Evolutionary conservation across 1,139 yeast genomes (phyloP).

Genomic region (Yamadazyma jaroonii): DNA sequence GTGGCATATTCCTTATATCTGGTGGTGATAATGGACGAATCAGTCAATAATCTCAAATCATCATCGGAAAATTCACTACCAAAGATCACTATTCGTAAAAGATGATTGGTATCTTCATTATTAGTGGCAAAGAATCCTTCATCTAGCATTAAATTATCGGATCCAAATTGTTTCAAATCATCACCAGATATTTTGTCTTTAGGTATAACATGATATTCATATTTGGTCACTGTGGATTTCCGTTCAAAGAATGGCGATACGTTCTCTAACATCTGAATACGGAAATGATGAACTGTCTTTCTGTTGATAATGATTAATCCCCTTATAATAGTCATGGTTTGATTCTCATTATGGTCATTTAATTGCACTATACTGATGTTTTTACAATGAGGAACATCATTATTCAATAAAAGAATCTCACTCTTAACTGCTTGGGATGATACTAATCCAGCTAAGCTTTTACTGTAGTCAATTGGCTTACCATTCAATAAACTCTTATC

Average conservation of each 20-base stretch:
- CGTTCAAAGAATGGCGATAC: conserved; percentile 21
- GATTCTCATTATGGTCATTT: conserved; percentile 21
- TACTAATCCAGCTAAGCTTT: conserved; percentile 22
- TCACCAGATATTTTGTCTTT: conserved; percentile 21
- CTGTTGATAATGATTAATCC: conserved; percentile 28
- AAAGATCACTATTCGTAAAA: conserved; percentile 34
- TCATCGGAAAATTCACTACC: conserved; percentile 25
- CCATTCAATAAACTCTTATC: conserved; percentile 25
- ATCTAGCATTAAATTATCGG: conserved; percentile 21
- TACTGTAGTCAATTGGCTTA: conserved; percentile 36
- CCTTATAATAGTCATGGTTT: conserved; percentile 26
- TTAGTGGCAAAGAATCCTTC: conserved; percentile 28
- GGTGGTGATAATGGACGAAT: conserved; percentile 23
- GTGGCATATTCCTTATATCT: conserved; percentile 32
- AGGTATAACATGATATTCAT: conserved; percentile 37
- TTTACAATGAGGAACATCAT: conserved; percentile 29
- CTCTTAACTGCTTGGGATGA: conserved; percentile 8
- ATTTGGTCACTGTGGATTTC: conserved; percentile 21
- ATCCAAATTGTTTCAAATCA: conserved; percentile 21
- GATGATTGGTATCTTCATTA: conserved; percentile 17
- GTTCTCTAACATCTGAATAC: conserved; percentile 27
- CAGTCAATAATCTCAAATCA: conserved; percentile 19
- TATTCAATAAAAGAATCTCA: conserved; percentile 32
- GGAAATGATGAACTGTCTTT: conserved; percentile 29
- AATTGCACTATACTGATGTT: conserved; percentile 16